phyloP scores from a whole-genome alignment of 2,329 filamentous ascomycete genomes.

The Arthrobotrys megalospora region DNA sequence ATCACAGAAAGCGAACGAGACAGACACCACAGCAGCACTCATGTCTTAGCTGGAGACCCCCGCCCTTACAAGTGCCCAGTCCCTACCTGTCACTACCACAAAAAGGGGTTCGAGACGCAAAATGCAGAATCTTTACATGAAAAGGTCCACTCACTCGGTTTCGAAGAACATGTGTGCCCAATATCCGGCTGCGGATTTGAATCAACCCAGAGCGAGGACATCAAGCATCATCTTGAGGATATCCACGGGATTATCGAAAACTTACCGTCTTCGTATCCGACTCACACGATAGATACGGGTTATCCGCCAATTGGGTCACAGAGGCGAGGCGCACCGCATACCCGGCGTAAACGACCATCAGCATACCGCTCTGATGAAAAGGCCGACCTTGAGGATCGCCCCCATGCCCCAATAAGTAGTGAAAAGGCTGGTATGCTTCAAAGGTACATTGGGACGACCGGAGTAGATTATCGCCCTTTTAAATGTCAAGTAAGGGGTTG shows the following conservation, averaged over 20 bases:
- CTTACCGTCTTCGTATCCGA: conserved; percentile 18
- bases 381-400: conserved; percentile 21
- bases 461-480: conserved; percentile 54
- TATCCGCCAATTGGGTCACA: conserved; percentile 7
- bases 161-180: conserved; percentile 54
- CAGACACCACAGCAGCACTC: conserved; percentile 38
- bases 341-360: conserved; percentile 39
- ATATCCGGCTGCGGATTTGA: conserved; percentile 42
- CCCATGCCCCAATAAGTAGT: conserved; percentile 5
- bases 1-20: conserved; percentile 54
- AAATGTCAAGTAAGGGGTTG: conserved; percentile 55
- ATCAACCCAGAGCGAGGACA: conserved; percentile 45
- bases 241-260: conserved; percentile 54
- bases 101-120: conserved; percentile 58
- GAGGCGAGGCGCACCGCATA: conserved; percentile 18
- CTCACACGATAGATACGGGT: neutral
- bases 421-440: conserved; percentile 34
- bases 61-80: conserved; percentile 57
- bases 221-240: conserved; percentile 55
- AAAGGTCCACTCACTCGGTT: conserved; percentile 47
- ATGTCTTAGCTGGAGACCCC: conserved; percentile 14
- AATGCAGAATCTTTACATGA: conserved; percentile 53
- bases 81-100: conserved; percentile 54
- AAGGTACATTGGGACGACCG: conserved; percentile 9
- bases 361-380: conserved; percentile 42